phyloP scores from a whole-genome alignment of 345 rosid species.

The Sonneratia alba region DNA sequence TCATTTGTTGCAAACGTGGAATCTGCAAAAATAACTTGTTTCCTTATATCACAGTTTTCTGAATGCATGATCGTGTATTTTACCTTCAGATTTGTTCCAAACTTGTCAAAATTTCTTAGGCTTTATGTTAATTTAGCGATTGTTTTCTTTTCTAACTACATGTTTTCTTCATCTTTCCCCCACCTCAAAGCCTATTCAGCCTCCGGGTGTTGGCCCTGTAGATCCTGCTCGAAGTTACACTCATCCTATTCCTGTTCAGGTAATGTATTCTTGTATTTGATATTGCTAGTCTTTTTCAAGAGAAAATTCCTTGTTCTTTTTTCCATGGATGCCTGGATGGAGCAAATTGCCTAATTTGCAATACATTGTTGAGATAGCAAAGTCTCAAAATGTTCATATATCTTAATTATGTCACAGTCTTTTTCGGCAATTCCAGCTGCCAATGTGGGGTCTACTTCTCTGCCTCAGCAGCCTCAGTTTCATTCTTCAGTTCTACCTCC shows the following conservation, averaged over 20 bases:
- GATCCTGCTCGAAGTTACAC: slow-evolving; percentile 57
- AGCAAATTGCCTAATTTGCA: slow-evolving; percentile 8
- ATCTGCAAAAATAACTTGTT: neutral
- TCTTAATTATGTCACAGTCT: slow-evolving; percentile 19
- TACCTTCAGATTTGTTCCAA: neutral
- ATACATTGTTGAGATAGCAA: too few species aligned
- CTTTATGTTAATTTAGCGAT: neutral
- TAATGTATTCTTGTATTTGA: slow-evolving; percentile 20
- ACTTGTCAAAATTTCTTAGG: neutral
- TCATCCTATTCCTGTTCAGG: slow-evolving; percentile 64
- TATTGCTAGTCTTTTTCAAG: neutral
- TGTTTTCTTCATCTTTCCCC: slow-evolving; percentile 7
- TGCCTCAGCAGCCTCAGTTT: slow-evolving; percentile 52
- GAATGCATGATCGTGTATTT: slow-evolving; percentile 1
- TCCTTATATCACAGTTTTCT: neutral
- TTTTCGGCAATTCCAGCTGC: slow-evolving; percentile 18
- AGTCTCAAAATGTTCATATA: neutral
- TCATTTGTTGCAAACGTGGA: neutral
- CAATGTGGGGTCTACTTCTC: slow-evolving; percentile 64
- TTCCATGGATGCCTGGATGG: neutral
- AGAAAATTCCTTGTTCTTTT: neutral
- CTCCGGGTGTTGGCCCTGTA: slow-evolving; percentile 42
- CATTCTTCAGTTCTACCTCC: slow-evolving; percentile 53
- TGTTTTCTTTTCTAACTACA: neutral
- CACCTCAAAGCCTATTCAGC: slow-evolving; percentile 43